Base-by-base conservation (phyloP, 2,329 filamentous ascomycete species). In the Xylariaceae sp. region DNA sequence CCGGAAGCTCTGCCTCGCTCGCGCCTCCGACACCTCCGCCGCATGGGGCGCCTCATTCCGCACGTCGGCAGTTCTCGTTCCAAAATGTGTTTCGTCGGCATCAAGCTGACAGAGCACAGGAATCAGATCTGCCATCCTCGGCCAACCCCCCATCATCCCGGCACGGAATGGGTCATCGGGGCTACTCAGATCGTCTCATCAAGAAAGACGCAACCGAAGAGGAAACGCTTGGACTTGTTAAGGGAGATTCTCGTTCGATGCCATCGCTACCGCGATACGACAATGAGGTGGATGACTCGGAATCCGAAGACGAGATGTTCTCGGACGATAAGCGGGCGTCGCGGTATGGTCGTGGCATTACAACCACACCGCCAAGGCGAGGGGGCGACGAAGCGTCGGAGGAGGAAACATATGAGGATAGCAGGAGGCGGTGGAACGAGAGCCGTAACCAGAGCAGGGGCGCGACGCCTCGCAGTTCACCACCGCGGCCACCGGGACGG, bases 21-120 rank as follows among this genome's bases (percentile, higher is more conserved):
- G 67, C 65, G 3, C 73, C 80, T 1, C 83, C 83, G 0, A 74
- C 78, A 3, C 82, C 83, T 2, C 81, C 81, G 4, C 80, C 74
- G 3, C 78, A 78, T 44, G 65, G 34, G 63, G 29, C 48, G 19
- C 46, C 43, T 39, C 50, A 76, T 41, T 69, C 70, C 22, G 79
- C 85, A 9, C 78, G 72, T 50, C 78, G 91, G 45, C 88, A 95
- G 59, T 98, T 97, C 66, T 94, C 87, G 15, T 97, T 97, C 72
- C 85, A 90, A 50, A 89, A 86, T 51, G 81, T 95, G 39, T 93
- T 96, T 64, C 69, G 71, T 45, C 76, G 82, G 37, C 67, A 73
- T 51, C 71, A 71, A 45, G 55, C 57, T 52, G 60, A 63, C 39
- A 51, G 51, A 37, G 45, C 57, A 46, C 59, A 61, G 43, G 55